Conservation (phyloP, 495 filamentous ascomycete genomes). For the Daldinia bambusicola region DNA sequence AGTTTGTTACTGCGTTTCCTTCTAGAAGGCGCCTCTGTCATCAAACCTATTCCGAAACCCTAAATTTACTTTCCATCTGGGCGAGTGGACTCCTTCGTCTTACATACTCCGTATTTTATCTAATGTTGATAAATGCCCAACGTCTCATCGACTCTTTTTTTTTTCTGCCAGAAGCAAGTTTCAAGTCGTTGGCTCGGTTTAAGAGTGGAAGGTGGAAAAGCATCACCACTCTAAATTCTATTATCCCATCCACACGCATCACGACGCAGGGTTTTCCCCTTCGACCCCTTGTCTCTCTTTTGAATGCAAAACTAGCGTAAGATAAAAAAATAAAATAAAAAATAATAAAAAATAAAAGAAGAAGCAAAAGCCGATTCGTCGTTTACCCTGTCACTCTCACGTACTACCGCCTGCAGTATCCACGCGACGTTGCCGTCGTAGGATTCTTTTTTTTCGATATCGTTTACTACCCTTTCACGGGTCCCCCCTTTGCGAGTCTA, state of each 20-base stretch:
- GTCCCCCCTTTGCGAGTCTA: slow-evolving; percentile 25
- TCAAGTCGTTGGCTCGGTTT: slow-evolving; percentile 26
- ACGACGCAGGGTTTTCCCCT: slow-evolving; percentile 32
- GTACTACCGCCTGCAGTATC: slow-evolving; percentile 32
- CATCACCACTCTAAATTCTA: slow-evolving; percentile 19
- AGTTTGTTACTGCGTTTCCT: not conserved
- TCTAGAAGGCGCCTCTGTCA: not conserved
- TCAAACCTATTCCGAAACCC: not conserved
- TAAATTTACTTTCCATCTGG: not conserved
- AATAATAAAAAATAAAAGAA: not conserved
- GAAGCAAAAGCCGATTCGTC: slow-evolving; percentile 38
- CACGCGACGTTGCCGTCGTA: slow-evolving; percentile 29
- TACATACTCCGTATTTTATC: slow-evolving; percentile 12
- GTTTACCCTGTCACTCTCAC: slow-evolving; percentile 28
- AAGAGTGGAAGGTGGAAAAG: slow-evolving; percentile 15
- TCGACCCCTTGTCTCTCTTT: slow-evolving; percentile 36
- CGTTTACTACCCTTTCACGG: slow-evolving; percentile 23
- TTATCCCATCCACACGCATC: slow-evolving; percentile 43
- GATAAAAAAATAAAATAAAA: slow-evolving; percentile 5
- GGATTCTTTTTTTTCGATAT: slow-evolving; percentile 27
- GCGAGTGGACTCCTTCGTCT: slow-evolving; percentile 2
- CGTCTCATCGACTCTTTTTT: slow-evolving; percentile 22
- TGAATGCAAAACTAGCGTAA: slow-evolving; percentile 37
- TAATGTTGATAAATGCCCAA: slow-evolving; percentile 23
- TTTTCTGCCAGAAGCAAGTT: slow-evolving; percentile 11